Evolutionary conservation across 139 green algal species (phyloP), one percentile per base, ranked within the genome.

Genomic region (Parachlorella kessleri): DNA sequence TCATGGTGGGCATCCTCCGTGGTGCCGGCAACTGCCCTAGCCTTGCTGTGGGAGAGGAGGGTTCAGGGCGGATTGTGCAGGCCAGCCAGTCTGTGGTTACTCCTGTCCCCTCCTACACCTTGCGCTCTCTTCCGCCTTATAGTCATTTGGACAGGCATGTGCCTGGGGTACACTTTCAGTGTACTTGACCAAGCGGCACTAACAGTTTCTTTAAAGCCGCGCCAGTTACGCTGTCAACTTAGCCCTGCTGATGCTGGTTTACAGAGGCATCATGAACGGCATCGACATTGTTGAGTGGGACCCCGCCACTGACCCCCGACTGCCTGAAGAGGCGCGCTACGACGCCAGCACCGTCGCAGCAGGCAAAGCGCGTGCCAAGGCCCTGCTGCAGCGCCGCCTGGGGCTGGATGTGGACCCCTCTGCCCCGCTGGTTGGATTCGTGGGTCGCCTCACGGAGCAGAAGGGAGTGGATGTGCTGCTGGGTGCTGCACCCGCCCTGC

Each of bases 401-500:
- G 93, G 90, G 10, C 87, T 97, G 39, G 54, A 71, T 0, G 38
- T 81, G 1, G 70, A 90, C 66, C 76, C 87, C 0, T 41, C 55
- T 5, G 82, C 73, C 18, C 90, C 91, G 1, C 79, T 98, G 39
- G 76, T 97, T 59, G 92, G 64, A 1, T 95, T 94, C 81, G 79
- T 97, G 4, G 93, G 94, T 2, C 88, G 94, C 39, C 82, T 98
- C 48, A 90, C 91, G 39, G 54, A 85, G 9, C 94, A 98, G 79
- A 98, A 98, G 81, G 94, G 94, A 9, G 89, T 90, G 40, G 93
- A 98, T 77, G 83, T 97, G 21, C 38, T 98, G 14, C 81, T 97
- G 41, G 85, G 82, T 4, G 91, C 93, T 0, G 74, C 91, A 41
- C 89, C 90, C 0, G 33, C 83, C 8, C 48, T 96, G 26, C 55